Evolutionary conservation across 768 basidiomycete species (phyloP).

Genomic region (Ramaria sp.): DNA sequence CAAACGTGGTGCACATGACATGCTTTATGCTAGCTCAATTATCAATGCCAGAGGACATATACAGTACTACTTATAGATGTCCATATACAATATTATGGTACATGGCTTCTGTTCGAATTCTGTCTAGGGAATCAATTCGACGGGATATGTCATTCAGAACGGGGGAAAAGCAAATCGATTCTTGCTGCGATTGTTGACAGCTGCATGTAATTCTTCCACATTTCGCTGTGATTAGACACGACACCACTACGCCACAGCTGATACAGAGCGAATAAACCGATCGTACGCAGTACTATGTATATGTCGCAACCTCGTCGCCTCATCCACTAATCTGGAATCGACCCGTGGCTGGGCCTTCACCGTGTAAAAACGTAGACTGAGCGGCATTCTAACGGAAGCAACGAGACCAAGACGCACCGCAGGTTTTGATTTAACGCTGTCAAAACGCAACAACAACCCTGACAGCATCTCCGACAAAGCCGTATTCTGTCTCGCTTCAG

Average conservation of each 20-base stretch:
- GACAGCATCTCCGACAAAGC: slow-evolving; percentile 67
- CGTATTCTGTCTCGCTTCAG: slow-evolving; percentile 55
- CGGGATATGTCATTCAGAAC: too few relatives aligned
- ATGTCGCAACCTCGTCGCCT: slow-evolving; percentile 49
- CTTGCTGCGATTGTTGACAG: too few relatives aligned
- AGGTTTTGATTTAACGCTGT: slow-evolving; percentile 47
- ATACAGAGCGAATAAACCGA: slow-evolving; percentile 35
- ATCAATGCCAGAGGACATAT: too few relatives aligned
- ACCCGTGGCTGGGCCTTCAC: slow-evolving; percentile 30
- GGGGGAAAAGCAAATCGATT: too few relatives aligned
- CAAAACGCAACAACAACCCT: slow-evolving; percentile 46
- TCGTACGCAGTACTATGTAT: slow-evolving; percentile 55
- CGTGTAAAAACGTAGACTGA: slow-evolving; percentile 1
- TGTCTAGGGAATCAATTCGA: too few relatives aligned
- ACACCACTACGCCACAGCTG: neutral
- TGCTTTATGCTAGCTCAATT: too few relatives aligned
- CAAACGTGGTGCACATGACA: too few relatives aligned
- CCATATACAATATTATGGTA: too few relatives aligned
- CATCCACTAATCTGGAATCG: slow-evolving; percentile 37
- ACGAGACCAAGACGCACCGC: slow-evolving; percentile 36
- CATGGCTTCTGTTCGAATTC: too few relatives aligned
- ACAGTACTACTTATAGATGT: too few relatives aligned
- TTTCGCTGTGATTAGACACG: too few relatives aligned
- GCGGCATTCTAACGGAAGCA: neutral
- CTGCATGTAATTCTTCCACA: too few relatives aligned